phyloP scores from a whole-genome alignment of 179 eudicot species.

The Carnegiea gigantea region DNA sequence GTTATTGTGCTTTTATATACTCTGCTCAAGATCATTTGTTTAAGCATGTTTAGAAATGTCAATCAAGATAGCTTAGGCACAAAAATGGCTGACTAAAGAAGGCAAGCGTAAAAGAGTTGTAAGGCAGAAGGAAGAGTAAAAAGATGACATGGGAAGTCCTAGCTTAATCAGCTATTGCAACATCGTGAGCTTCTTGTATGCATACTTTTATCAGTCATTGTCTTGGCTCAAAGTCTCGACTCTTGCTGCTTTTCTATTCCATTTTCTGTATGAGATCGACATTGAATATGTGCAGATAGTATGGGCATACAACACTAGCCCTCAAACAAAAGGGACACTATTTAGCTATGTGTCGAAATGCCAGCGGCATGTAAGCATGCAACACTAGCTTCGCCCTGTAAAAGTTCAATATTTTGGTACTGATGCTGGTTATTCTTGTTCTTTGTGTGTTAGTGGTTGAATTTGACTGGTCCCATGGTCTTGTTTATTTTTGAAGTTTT shows the following conservation, averaged over 20 bases:
- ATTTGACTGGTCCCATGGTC: neutral
- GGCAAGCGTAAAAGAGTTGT: neutral
- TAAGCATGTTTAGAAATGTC: neutral
- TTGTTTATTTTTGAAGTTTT: neutral
- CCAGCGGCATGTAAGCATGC: neutral
- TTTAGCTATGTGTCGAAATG: neutral
- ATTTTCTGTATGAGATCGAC: neutral
- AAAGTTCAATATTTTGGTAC: neutral
- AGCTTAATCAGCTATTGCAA: neutral
- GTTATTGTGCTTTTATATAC: neutral
- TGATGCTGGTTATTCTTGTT: neutral
- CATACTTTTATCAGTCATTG: neutral
- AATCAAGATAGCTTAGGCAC: neutral
- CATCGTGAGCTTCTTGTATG: neutral
- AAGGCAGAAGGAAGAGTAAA: neutral
- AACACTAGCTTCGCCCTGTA: neutral
- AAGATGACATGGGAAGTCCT: neutral
- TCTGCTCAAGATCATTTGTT: neutral
- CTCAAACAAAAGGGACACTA: neutral
- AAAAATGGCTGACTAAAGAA: neutral
- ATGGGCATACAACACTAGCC: neutral
- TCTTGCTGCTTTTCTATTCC: neutral
- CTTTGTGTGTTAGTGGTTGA: neutral
- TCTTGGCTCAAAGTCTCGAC: neutral
- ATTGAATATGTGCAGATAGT: neutral